These are phyloP conservation scores for Capsella rubella DNA, from an alignment of 441 rosid species.

Conservation along the genomic window DNA sequence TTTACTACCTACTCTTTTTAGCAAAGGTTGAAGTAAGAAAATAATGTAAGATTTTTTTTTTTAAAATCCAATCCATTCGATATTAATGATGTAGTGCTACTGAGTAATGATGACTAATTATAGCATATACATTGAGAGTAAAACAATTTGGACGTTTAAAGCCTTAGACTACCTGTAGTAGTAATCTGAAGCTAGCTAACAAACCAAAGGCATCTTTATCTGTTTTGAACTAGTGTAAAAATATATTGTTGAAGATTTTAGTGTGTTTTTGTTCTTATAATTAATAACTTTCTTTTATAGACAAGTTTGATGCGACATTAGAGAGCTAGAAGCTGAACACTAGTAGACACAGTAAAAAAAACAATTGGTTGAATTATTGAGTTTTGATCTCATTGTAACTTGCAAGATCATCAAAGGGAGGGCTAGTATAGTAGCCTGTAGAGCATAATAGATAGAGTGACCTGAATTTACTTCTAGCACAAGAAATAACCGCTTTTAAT, in stretches of 20 bases:
- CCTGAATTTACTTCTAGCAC: slow-evolving; percentile 38
- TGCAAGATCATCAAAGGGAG: slow-evolving; percentile 25
- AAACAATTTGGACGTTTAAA: slow-evolving; percentile 12
- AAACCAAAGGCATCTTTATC: slow-evolving; percentile 7
- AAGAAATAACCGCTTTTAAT: slow-evolving; percentile 34
- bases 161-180: slow-evolving; percentile 24
- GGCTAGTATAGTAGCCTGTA: background rate
- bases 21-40: slow-evolving; percentile 30
- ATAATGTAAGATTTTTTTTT: background rate
- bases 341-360: background rate
- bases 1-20: slow-evolving; percentile 36
- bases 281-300: background rate
- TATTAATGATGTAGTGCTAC: slow-evolving; percentile 10
- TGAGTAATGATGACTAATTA: slow-evolving; percentile 23
- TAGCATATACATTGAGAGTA: slow-evolving; percentile 17
- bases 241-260: background rate
- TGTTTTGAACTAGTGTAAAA: background rate
- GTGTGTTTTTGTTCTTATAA: background rate
- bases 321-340: background rate
- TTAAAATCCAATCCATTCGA: background rate
- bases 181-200: slow-evolving; percentile 29
- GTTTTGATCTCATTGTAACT: slow-evolving; percentile 15
- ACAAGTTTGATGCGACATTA: slow-evolving; percentile 9
- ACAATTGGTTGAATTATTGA: background rate
- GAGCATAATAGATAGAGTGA: slow-evolving; percentile 28